Conservation (phyloP, 2,329 filamentous ascomycete species). For the Penicillium sp. region DNA sequence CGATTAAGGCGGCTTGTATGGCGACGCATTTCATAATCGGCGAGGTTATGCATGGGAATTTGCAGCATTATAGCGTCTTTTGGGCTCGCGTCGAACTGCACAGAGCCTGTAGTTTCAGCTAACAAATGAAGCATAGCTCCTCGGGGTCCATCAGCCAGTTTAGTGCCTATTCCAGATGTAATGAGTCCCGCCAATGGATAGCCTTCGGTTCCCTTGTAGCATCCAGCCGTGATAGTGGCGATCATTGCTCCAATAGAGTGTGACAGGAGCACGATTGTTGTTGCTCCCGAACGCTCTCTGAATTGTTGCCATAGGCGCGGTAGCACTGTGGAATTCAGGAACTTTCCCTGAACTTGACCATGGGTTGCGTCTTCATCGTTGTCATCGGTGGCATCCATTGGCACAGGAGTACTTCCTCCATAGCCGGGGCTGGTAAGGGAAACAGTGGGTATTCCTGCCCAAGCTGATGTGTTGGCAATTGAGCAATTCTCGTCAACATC, state of each 20-base stretch:
- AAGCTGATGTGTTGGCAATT: background rate
- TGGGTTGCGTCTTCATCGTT: background rate
- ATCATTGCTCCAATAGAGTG: conserved; percentile 15
- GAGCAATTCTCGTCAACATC: conserved; percentile 3
- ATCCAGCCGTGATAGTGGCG: conserved; percentile 5
- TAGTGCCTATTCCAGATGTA: conserved; percentile 9
- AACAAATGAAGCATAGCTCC: background rate
- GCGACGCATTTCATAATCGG: background rate
- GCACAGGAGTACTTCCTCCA: background rate
- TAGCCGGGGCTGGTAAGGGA: conserved; percentile 10
- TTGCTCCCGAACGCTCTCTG: background rate
- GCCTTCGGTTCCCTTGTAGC: background rate
- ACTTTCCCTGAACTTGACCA: conserved; percentile 7
- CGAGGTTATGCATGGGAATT: background rate
- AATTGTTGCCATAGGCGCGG: conserved; percentile 10
- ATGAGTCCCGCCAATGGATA: conserved; percentile 12
- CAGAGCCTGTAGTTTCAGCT: background rate
- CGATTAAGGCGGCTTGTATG: conserved; percentile 4
- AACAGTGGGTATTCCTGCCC: conserved; percentile 3
- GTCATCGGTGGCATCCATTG: background rate
- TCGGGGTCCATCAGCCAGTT: background rate
- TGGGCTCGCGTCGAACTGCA: background rate
- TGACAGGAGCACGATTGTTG: conserved; percentile 5
- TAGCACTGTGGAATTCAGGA: conserved; percentile 1
- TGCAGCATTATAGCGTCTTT: conserved; percentile 9